phyloP scores from a whole-genome alignment of 2,329 filamentous ascomycete genomes.

The Hortaea sp. region DNA sequence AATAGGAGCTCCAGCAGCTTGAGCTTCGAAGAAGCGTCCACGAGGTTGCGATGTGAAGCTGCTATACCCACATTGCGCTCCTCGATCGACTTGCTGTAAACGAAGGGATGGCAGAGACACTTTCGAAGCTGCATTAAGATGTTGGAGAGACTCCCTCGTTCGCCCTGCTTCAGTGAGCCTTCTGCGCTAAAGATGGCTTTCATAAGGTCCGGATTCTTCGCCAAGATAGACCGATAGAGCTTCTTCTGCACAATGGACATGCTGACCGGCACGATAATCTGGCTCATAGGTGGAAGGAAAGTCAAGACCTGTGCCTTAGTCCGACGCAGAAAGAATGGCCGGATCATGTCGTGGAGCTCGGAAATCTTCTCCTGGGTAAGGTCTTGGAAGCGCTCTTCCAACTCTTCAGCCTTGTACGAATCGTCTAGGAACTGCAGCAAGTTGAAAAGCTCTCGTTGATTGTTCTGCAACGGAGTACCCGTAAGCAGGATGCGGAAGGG shows the following conservation, averaged over 20 bases:
- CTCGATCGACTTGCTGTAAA: constrained; percentile 85
- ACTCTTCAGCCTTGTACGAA: constrained; percentile 53
- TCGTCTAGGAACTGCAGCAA: constrained; percentile 88
- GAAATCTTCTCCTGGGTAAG: constrained; percentile 74
- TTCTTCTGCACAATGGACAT: constrained; percentile 93
- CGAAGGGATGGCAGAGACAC: constrained; percentile 89
- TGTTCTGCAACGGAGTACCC: constrained; percentile 87
- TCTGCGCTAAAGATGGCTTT: constrained; percentile 69
- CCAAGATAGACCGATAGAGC: constrained; percentile 84
- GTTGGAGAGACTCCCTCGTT: constrained; percentile 78
- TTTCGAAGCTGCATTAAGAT: constrained; percentile 93
- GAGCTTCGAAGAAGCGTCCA: constrained; percentile 87
- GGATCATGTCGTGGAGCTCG: constrained; percentile 72
- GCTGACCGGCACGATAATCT: constrained; percentile 90
- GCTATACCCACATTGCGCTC: constrained; percentile 57
- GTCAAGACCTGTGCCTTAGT: constrained; percentile 87
- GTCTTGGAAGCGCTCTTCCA: constrained; percentile 68
- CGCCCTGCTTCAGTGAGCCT: constrained; percentile 50
- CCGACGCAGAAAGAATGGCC: constrained; percentile 59
- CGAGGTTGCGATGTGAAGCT: constrained; percentile 65
- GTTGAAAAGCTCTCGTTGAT: constrained; percentile 89
- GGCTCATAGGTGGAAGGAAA: constrained; percentile 84
- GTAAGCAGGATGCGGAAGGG: constrained; percentile 82
- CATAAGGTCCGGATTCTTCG: constrained; percentile 82
- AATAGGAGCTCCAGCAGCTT: constrained; percentile 75